A percentile compares a stretch with the other conserved stretches of the same genome.
Conservation (phyloP, 1,139 yeast genomes). For the Diutina mesorugosa region DNA sequence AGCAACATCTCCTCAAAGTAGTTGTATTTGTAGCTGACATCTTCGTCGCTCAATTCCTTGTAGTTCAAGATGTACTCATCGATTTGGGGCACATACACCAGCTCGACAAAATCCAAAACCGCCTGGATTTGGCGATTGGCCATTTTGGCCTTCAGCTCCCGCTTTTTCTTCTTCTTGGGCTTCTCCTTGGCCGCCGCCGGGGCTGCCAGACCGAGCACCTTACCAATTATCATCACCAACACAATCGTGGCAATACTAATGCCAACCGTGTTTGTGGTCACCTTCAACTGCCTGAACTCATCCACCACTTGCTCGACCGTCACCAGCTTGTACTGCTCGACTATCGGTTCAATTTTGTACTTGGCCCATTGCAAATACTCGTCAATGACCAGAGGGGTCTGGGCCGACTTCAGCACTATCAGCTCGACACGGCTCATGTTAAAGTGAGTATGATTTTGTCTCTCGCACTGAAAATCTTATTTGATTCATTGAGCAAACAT, state of each 20-base stretch:
- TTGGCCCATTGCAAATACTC: not conserved
- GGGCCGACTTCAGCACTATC: not conserved
- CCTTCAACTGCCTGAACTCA: conserved; percentile 18
- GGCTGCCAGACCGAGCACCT: conserved; percentile 6
- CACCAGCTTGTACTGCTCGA: not conserved
- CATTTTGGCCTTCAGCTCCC: conserved; percentile 28
- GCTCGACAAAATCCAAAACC: conserved; percentile 29
- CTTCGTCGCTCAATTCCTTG: conserved; percentile 20
- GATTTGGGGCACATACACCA: conserved; percentile 29
- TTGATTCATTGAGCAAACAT: not conserved
- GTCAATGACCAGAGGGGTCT: not conserved
- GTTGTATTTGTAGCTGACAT: conserved; percentile 36
- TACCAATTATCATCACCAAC: conserved; percentile 9
- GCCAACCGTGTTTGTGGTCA: conserved; percentile 24
- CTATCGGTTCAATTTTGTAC: not conserved
- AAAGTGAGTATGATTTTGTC: not conserved
- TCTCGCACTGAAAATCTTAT: not conserved
- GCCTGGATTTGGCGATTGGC: conserved; percentile 28
- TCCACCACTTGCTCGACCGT: conserved; percentile 14
- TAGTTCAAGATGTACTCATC: conserved; percentile 25
- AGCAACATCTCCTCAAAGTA: conserved; percentile 56
- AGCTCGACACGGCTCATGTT: not conserved
- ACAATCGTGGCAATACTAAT: conserved; percentile 17
- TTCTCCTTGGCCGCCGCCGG: conserved; percentile 3
- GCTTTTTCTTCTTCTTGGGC: conserved; percentile 21